Conservation (phyloP, 2,329 filamentous ascomycete species). For the Akanthomyces dipterigenus region DNA sequence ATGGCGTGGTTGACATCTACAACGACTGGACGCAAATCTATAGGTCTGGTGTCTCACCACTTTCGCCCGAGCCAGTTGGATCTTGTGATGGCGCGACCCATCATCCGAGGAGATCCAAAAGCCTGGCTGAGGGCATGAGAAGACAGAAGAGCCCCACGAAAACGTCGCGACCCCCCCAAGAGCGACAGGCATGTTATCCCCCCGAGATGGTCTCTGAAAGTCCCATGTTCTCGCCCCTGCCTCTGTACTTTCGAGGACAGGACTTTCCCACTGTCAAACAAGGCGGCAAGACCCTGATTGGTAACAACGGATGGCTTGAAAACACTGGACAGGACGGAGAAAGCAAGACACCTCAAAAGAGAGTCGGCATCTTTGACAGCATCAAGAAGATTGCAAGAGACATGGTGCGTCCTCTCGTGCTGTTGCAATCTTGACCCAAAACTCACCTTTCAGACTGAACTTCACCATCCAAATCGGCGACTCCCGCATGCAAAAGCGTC, state of each 20-base stretch:
- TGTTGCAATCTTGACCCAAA: background rate
- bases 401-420: constrained; percentile 33
- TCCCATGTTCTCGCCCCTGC: constrained; percentile 35
- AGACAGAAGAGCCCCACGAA: background rate
- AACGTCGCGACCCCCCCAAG: constrained; percentile 10
- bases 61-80: constrained; percentile 13
- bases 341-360: constrained; percentile 29
- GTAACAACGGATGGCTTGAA: constrained; percentile 51
- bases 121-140: constrained; percentile 20
- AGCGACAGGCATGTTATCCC: constrained; percentile 10
- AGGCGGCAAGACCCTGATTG: constrained; percentile 46
- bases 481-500: constrained; percentile 25
- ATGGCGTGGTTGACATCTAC: constrained; percentile 19
- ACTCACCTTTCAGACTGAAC: constrained; percentile 28
- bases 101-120: constrained; percentile 23
- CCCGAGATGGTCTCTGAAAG: constrained; percentile 17
- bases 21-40: constrained; percentile 21
- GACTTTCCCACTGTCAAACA: constrained; percentile 32
- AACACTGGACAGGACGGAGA: constrained; percentile 26
- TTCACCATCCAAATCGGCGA: constrained; percentile 28
- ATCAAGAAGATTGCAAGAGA: constrained; percentile 49
- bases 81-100: constrained; percentile 16
- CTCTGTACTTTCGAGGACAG: constrained; percentile 34
- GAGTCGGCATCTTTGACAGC: constrained; percentile 35
- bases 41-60: constrained; percentile 15